phyloP scores from a whole-genome alignment of 2,329 filamentous ascomycete genomes.

The Metarhizium album region DNA sequence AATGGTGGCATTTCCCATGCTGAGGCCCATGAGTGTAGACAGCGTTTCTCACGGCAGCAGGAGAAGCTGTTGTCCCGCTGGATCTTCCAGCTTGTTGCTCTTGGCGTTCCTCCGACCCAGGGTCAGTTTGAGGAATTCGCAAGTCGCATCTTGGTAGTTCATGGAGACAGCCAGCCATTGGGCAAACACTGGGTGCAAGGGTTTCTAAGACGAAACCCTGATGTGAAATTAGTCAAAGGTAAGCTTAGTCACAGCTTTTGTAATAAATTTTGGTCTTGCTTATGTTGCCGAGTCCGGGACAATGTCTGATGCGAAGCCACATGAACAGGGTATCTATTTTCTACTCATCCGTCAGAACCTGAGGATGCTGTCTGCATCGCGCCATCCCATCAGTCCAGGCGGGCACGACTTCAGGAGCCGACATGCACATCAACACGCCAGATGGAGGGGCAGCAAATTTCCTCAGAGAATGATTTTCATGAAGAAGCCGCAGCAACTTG shows the following conservation, averaged over 20 bases:
- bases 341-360: conserved; percentile 4
- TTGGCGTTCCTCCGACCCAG: conserved; percentile 8
- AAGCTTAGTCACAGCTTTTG: neutral
- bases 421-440: conserved; percentile 1
- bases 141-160: conserved; percentile 7
- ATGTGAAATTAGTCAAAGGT: conserved; percentile 9
- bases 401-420: conserved; percentile 7
- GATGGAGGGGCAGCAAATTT: conserved; percentile 2
- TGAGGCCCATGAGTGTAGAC: conserved; percentile 9
- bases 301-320: conserved; percentile 1
- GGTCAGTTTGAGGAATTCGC: conserved; percentile 9
- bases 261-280: neutral
- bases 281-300: neutral
- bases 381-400: conserved; percentile 6
- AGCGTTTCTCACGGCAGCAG: conserved; percentile 9
- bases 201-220: conserved; percentile 8
- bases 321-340: conserved; percentile 6
- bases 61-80: conserved; percentile 8
- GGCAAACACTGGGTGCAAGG: conserved; percentile 10
- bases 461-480: conserved; percentile 6
- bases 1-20: conserved; percentile 9
- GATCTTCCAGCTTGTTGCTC: conserved; percentile 7
- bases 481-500: conserved; percentile 8
- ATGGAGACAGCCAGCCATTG: conserved; percentile 7
- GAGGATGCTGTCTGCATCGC: conserved; percentile 3